Percentiles rank a stretch among this genome's conserved stretches.
Conservation (phyloP, 192 early-diverging fungal species). For the Jimgerdemannia flammicorona region DNA sequence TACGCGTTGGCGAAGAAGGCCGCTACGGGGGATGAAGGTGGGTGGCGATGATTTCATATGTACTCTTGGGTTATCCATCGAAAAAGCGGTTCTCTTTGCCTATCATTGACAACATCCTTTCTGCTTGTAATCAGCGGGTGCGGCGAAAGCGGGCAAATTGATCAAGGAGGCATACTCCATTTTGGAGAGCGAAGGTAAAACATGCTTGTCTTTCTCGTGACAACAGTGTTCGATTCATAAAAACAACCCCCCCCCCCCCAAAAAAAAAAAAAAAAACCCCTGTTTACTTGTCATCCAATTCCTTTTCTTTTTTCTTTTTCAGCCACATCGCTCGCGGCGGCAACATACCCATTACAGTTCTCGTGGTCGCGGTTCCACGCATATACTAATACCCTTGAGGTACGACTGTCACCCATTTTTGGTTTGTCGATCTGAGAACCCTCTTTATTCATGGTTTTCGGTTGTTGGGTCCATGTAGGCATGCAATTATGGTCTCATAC, state of each 20-base stretch:
- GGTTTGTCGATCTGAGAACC: not conserved
- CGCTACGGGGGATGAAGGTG: not conserved
- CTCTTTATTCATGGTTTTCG: not conserved
- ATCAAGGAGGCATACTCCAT: not conserved
- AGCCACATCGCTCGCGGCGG: not conserved
- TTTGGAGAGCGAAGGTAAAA: not conserved
- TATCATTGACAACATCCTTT: not conserved
- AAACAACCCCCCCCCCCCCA: too few relatives aligned
- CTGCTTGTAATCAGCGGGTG: not conserved
- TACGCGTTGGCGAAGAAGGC: not conserved
- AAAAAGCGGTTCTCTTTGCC: not conserved
- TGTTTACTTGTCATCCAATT: not conserved
- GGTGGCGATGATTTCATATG: not conserved
- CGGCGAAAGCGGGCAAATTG: not conserved
- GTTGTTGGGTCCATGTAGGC: not conserved
- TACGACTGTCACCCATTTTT: not conserved
- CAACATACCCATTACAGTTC: not conserved
- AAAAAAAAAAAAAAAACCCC: too few relatives aligned
- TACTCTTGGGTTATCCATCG: not conserved
- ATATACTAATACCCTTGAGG: not conserved
- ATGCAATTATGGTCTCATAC: not conserved
- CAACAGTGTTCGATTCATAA: too few relatives aligned
- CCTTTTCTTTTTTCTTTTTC: not conserved
- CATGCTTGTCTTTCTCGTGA: too few relatives aligned
- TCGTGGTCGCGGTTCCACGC: not conserved